Evolutionary conservation across 768 basidiomycete genomes (phyloP).

Genomic region (Brasilioporus rufonigricans): DNA sequence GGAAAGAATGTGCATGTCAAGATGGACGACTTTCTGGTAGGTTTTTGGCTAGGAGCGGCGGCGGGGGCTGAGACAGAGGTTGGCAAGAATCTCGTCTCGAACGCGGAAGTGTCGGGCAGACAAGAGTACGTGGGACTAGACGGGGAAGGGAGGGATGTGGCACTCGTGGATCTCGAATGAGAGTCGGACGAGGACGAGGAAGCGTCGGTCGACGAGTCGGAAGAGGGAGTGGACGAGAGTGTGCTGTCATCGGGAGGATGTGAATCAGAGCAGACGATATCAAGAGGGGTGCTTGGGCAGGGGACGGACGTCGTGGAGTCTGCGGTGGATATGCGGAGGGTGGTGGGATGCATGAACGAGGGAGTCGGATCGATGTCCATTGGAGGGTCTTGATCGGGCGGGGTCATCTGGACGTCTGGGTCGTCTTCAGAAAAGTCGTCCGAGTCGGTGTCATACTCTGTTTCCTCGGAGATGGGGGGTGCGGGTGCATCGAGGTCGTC

Average conservation of each 20-base stretch:
- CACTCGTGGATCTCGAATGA: slow-evolving; percentile 22
- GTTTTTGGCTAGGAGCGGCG: slow-evolving; percentile 4
- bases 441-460: slow-evolving; percentile 31
- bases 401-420: slow-evolving; percentile 28
- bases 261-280: slow-evolving; percentile 5
- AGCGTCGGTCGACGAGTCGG: slow-evolving; percentile 24
- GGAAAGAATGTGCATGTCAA: slow-evolving; percentile 54
- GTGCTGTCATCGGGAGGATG: slow-evolving; percentile 27
- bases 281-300: slow-evolving; percentile 12
- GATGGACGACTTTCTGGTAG: slow-evolving; percentile 29
- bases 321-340: slow-evolving; percentile 32
- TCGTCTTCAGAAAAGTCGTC: slow-evolving; percentile 28
- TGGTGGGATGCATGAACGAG: slow-evolving; percentile 39
- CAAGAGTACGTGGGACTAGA: slow-evolving; percentile 12
- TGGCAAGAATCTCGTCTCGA: neutral
- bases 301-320: slow-evolving; percentile 5
- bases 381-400: slow-evolving; percentile 27
- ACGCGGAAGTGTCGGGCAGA: neutral
- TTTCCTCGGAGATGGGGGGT: slow-evolving; percentile 21
- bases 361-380: slow-evolving; percentile 29
- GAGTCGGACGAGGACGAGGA: slow-evolving; percentile 23
- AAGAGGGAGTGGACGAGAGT: slow-evolving; percentile 28
- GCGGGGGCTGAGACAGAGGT: slow-evolving; percentile 13
- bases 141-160: slow-evolving; percentile 32
- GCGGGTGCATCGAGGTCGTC: slow-evolving; percentile 49